Evolutionary conservation across 2,329 filamentous ascomycete species (phyloP), one percentile per base, ranked within the genome.

Genomic region (Anthostomella pinea): DNA sequence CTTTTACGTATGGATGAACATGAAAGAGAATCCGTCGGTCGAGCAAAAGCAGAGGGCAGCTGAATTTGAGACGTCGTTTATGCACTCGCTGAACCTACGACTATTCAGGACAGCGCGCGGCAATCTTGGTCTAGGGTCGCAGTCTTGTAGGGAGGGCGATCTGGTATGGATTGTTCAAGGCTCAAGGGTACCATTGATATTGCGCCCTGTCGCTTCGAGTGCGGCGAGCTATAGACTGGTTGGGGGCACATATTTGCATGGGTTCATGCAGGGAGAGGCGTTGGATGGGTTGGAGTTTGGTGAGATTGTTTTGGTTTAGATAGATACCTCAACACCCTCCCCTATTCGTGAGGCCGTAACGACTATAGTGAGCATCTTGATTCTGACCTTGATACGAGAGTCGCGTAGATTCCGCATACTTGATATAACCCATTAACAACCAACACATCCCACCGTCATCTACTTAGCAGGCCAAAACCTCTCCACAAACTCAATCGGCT

Each of bases 251-350:
- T 51, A 51, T 30, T 24, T 51, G 7, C 48, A 51, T 27, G 43
- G 48, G 11, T 51, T 44, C 16, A 51, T 51, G 48, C 48, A 51
- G 26, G 48, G 48, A 4, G 48, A 51, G 33, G 45, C 42, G 10
- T 30, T 48, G 23, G 34, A 28, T 1, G 34, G 27, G 11, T 20
- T 19, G 21, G 35, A 45, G 30, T 43, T 40, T 11, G n/a, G 17
- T 9, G 31, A 41, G 7, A 26, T 50, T 16, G 30, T 17, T 23
- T 39, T 49, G 30, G 22, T 45, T 14, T 49, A 41, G 33, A 19
- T 37, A 30, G n/a, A n/a, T n/a, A n/a, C n/a, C n/a, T n/a, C n/a
- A n/a, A n/a, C n/a, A n/a, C n/a, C n/a, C n/a, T n/a, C n/a, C n/a
- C n/a, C n/a, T n/a, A n/a, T n/a, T n/a, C n/a, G n/a, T n/a, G n/a